A percentile compares a stretch with the other conserved stretches of the same genome.
Conservation (phyloP, 192 early-diverging fungal species). For the Coemansia sp. region DNA sequence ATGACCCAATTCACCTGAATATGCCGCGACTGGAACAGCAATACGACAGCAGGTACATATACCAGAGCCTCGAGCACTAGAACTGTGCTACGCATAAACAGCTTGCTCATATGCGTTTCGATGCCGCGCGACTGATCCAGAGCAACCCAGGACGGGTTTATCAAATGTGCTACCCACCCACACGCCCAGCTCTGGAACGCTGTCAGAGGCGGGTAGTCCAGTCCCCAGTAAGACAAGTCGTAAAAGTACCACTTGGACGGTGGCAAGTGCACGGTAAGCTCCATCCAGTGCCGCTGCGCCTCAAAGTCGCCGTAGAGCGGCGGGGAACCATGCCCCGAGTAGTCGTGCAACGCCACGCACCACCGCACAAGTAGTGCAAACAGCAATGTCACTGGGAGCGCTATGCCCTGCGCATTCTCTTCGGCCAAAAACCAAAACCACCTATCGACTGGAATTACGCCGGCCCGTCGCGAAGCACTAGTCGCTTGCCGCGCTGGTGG, state of each 20-base stretch:
- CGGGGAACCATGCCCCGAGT: constrained; percentile 74
- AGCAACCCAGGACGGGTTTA: constrained; percentile 85
- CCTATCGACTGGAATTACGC: constrained; percentile 23
- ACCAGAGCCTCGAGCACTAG: constrained; percentile 72
- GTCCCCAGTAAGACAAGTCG: constrained; percentile 88
- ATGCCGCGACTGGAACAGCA: constrained; percentile 58
- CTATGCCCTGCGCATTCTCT: constrained; percentile 31
- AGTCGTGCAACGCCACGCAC: constrained; percentile 65
- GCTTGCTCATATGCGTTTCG: constrained; percentile 70
- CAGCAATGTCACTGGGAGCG: constrained; percentile 41
- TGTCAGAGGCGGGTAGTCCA: constrained; percentile 97
- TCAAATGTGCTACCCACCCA: constrained; percentile 69
- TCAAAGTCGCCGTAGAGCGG: constrained; percentile 96
- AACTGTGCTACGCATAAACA: constrained; percentile 91
- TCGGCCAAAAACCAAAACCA: constrained; percentile 46
- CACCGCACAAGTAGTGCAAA: constrained; percentile 68
- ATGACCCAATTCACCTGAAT: constrained; percentile 25
- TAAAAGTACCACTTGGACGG: constrained; percentile 85
- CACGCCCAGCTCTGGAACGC: constrained; percentile 92
- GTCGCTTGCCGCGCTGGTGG: background rate
- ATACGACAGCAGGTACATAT: constrained; percentile 76
- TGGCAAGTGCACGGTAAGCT: constrained; percentile 83
- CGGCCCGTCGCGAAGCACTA: background rate
- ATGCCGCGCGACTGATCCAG: constrained; percentile 83
- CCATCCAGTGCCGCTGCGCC: constrained; percentile 99